phyloP scores from a whole-genome alignment of 257 asterid species.

The Penstemon davidsonii region DNA sequence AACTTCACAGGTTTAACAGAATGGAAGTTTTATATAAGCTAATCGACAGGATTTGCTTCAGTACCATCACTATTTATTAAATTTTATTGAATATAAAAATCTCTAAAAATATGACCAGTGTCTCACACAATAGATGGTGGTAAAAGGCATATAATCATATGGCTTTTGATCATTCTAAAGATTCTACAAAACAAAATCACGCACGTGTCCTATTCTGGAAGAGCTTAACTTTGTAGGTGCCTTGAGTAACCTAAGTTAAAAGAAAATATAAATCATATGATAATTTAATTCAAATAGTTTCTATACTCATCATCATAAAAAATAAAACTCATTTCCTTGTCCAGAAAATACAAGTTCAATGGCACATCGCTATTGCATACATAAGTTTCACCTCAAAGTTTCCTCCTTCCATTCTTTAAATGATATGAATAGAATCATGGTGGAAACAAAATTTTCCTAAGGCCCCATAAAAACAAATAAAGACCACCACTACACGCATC shows the following conservation, averaged over 20 bases:
- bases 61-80: not conserved
- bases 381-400: not conserved
- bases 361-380: not conserved
- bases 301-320: too few species aligned
- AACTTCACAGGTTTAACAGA: not conserved
- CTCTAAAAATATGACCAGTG: conserved; percentile 6
- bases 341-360: not conserved
- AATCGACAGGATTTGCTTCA: not conserved
- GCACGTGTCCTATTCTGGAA: not conserved
- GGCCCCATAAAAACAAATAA: too few species aligned
- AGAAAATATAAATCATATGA: not conserved
- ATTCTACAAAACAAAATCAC: too few species aligned
- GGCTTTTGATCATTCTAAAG: too few species aligned
- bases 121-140: not conserved
- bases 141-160: not conserved
- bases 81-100: not conserved
- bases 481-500: not conserved
- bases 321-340: not conserved
- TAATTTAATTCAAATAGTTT: too few species aligned
- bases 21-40: not conserved
- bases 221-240: not conserved
- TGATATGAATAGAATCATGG: too few species aligned
- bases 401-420: not conserved
- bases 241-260: not conserved
- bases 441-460: too few species aligned